A percentile compares a stretch with the other conserved stretches of the same genome.
Evolutionary conservation across 106 monocot species (phyloP).

Genomic region (Dioscorea alata): DNA sequence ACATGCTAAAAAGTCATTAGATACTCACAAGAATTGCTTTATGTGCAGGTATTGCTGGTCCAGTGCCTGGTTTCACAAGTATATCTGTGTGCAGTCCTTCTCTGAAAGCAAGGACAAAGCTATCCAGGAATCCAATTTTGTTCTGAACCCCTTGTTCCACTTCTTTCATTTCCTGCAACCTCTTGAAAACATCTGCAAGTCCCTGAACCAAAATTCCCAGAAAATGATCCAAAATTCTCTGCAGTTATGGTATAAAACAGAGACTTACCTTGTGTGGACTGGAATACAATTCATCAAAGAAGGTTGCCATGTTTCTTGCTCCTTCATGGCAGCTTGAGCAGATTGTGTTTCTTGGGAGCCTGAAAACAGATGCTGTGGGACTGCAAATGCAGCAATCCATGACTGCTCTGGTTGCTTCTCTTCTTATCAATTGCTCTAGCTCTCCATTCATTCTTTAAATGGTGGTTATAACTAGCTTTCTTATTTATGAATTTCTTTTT

Average conservation of each 20-base stretch:
- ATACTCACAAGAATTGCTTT: constrained; percentile 63
- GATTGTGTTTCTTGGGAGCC: constrained; percentile 74
- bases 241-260: neutral
- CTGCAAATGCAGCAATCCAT: constrained; percentile 98
- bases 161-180: constrained; percentile 48
- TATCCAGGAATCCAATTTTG: constrained; percentile 37
- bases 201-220: constrained; percentile 23
- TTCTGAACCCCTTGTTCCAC: constrained; percentile 33
- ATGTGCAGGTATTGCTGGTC: constrained; percentile 69
- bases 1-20: neutral
- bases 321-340: constrained; percentile 75
- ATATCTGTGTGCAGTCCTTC: constrained; percentile 80
- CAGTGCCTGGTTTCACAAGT: constrained; percentile 36
- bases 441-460: no score
- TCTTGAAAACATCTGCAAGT: constrained; percentile 37
- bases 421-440: neutral
- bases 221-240: neutral
- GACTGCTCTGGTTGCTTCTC: neutral
- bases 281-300: constrained; percentile 32
- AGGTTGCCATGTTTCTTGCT: constrained; percentile 43
- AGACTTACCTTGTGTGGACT: constrained; percentile 34
- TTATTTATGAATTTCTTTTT: neutral
- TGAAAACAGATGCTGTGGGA: constrained; percentile 43
- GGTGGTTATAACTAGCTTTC: neutral
- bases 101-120: constrained; percentile 36